Evolutionary conservation across 768 basidiomycete species (phyloP).

Genomic region (Tylopilus vinaceipallidus): DNA sequence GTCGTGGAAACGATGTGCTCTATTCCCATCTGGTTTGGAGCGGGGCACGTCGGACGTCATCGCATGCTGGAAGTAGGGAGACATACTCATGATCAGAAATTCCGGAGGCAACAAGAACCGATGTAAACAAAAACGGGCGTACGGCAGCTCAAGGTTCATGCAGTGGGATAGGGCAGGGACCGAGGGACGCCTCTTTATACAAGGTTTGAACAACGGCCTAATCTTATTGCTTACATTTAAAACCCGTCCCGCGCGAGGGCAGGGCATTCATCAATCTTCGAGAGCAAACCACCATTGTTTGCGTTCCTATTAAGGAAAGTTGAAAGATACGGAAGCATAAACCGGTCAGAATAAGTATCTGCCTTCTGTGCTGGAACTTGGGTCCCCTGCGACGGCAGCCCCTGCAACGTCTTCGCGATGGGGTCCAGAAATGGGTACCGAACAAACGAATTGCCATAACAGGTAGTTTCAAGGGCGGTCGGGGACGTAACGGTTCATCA

Average conservation of each 20-base stretch:
- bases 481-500: slow-evolving; percentile 31
- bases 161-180: slow-evolving; percentile 30
- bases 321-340: slow-evolving; percentile 30
- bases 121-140: slow-evolving; percentile 34
- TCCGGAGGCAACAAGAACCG: slow-evolving; percentile 21
- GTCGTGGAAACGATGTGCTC: slow-evolving; percentile 28
- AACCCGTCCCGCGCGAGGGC: slow-evolving; percentile 25
- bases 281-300: slow-evolving; percentile 31
- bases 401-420: slow-evolving; percentile 25
- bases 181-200: slow-evolving; percentile 34
- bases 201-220: slow-evolving; percentile 31
- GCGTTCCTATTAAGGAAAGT: slow-evolving; percentile 31
- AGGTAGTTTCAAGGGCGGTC: slow-evolving; percentile 37
- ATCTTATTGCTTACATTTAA: slow-evolving; percentile 33
- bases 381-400: slow-evolving; percentile 27
- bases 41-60: slow-evolving; percentile 36
- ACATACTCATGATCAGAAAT: slow-evolving; percentile 33
- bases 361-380: slow-evolving; percentile 37
- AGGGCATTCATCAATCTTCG: slow-evolving; percentile 21
- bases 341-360: slow-evolving; percentile 29
- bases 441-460: slow-evolving; percentile 38
- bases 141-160: slow-evolving; percentile 38
- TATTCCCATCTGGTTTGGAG: slow-evolving; percentile 35
- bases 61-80: slow-evolving; percentile 30
- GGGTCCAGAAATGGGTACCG: slow-evolving; percentile 31